These are phyloP conservation scores for Akanthomyces lecanii DNA, from an alignment of 2,329 filamentous ascomycete genomes.

Conservation along the genomic window DNA sequence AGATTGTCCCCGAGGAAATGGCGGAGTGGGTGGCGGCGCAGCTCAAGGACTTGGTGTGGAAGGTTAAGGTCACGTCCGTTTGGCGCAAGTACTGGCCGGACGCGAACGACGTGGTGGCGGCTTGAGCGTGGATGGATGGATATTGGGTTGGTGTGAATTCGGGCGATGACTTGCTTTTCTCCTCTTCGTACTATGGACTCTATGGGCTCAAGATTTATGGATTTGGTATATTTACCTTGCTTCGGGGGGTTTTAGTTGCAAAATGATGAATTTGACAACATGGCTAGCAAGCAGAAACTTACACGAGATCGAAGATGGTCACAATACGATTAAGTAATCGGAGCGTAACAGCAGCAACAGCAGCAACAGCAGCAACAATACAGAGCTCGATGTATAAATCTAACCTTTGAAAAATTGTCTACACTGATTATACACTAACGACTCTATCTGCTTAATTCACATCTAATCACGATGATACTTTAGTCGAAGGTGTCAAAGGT, in stretches of 20 bases:
- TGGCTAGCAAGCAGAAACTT: no score
- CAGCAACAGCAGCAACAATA: background rate
- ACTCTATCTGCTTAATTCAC: no score
- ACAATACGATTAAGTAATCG: background rate
- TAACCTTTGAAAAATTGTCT: background rate
- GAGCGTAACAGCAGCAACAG: background rate
- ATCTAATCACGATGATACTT: background rate
- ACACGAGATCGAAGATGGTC: background rate
- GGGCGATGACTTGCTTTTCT: background rate
- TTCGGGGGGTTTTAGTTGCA: no score
- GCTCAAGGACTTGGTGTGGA: constrained; percentile 24
- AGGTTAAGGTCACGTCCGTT: constrained; percentile 21
- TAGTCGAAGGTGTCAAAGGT: no score
- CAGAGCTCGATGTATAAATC: background rate
- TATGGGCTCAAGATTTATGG: background rate
- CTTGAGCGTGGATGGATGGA: background rate
- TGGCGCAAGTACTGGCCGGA: background rate
- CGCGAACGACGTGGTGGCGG: background rate
- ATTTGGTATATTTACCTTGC: background rate
- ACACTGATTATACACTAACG: background rate
- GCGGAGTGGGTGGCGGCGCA: constrained; percentile 26
- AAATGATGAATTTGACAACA: no score
- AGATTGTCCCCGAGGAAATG: constrained; percentile 20
- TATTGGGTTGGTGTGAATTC: background rate
- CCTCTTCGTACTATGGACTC: background rate